Conservation (phyloP, 208 protist species). For the Leptomonas pyrrhocoris region DNA sequence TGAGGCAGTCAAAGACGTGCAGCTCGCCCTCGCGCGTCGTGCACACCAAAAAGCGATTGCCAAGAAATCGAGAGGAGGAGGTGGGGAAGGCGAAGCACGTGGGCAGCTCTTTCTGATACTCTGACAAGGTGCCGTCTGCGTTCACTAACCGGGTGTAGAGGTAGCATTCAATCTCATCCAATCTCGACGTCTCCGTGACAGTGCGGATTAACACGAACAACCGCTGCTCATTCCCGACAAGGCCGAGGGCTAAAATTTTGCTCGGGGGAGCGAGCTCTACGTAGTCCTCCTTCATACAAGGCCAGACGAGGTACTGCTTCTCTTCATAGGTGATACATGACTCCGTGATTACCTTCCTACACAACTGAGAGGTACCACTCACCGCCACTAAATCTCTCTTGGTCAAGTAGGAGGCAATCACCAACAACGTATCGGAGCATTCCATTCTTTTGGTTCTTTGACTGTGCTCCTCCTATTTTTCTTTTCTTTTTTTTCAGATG, state of each 20-base stretch:
- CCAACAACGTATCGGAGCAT: constrained; percentile 49
- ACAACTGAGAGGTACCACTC: constrained; percentile 45
- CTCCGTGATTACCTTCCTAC: constrained; percentile 33
- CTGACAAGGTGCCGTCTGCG: constrained; percentile 17
- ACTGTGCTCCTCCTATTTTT: background rate
- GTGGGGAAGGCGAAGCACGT: constrained; percentile 38
- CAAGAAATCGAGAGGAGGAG: constrained; percentile 51
- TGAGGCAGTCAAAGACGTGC: constrained; percentile 58
- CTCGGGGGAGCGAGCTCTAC: constrained; percentile 60
- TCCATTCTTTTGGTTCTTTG: constrained; percentile 36
- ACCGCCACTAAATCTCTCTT: constrained; percentile 53
- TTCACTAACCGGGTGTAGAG: constrained; percentile 48
- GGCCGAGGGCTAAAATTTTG: constrained; percentile 49
- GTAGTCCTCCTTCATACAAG: constrained; percentile 40
- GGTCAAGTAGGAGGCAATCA: constrained; percentile 55
- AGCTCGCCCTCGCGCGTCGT: constrained; percentile 47
- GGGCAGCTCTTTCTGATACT: constrained; percentile 55
- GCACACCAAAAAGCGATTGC: constrained; percentile 60
- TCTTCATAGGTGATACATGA: constrained; percentile 37
- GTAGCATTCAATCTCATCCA: constrained; percentile 50
- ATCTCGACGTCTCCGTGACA: constrained; percentile 25
- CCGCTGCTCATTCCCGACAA: constrained; percentile 41
- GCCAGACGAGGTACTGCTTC: constrained; percentile 43
- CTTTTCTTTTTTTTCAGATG: background rate
- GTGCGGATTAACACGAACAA: constrained; percentile 49